Conservation (phyloP, 345 rosid species). For the Excoecaria cochinchinensis region DNA sequence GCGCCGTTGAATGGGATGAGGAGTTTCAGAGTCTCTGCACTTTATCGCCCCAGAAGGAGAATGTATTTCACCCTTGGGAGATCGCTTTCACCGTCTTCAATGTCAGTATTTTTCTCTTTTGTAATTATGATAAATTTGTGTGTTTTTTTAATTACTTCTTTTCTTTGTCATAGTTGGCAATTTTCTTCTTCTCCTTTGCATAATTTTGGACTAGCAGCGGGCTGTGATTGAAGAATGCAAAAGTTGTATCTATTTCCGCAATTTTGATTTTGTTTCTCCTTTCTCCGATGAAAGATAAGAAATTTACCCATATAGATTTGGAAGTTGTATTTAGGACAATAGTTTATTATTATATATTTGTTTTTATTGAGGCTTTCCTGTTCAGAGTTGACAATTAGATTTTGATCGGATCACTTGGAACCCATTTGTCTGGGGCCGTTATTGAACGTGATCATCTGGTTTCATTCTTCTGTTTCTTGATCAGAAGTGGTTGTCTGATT, state of each 20-base stretch:
- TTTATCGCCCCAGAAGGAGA: slow-evolving; percentile 68
- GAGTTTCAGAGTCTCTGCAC: slow-evolving; percentile 73
- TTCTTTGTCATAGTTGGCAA: no score
- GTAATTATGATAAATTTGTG: not conserved
- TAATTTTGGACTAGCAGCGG: not conserved
- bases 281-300: not conserved
- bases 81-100: slow-evolving; percentile 79
- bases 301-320: slow-evolving; percentile 3
- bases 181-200: not conserved
- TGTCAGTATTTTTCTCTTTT: slow-evolving; percentile 42
- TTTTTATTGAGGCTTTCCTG: not conserved
- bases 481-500: not conserved
- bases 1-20: slow-evolving; percentile 75
- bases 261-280: not conserved
- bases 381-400: slow-evolving; percentile 18
- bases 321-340: not conserved
- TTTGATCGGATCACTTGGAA: not conserved
- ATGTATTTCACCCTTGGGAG: slow-evolving; percentile 88
- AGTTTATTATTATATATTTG: no score
- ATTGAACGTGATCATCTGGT: not conserved
- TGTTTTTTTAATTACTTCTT: not conserved
- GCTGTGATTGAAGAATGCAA: not conserved
- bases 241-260: not conserved
- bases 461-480: not conserved
- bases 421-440: not conserved